Base-by-base conservation (phyloP, 495 filamentous ascomycete genomes). In the Astrothelium macrocarpum region DNA sequence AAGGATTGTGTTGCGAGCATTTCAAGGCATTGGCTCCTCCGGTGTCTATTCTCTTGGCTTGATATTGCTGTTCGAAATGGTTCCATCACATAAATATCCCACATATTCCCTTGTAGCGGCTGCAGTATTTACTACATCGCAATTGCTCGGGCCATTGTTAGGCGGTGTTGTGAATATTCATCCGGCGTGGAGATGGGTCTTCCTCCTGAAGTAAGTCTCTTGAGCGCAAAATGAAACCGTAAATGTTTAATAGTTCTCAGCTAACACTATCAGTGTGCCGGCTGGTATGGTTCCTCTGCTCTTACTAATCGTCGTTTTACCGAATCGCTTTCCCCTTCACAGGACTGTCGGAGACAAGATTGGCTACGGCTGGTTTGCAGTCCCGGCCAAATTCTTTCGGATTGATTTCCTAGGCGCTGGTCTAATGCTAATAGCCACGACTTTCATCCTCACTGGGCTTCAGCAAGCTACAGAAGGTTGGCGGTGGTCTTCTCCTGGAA, bases 111-210 rank as follows among this genome's bases (percentile, higher is more conserved):
- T 16, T 3, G 5, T 28, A 9, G 7, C 29, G 7, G 10, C 23
- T 9, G 2, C 25, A 2, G 5, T 26, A 2, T 28, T 28, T 9
- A 9, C 49, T 28, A 10, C 29, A 25, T 26, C 49, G 2, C 9
- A 10, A 12, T 20, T 53, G 11, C 34, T 76, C 4, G 74, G 73
- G 0, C 74, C 74, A 12, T 39, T 73, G 2, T 16, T 73, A 29
- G 73, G 73, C 3, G 73, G 73, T 31, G n/a, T 68, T 5, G 67
- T 77, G 26, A 65, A 63, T 10, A 31, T 66, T 20, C 61, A 65
- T 3, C 59, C 65, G 1, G 65, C 70, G 25, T 77, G 74, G 74
- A 61, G 70, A 53, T 77, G 74, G 74, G 64, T 74, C 2, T 75
- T 74, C 58, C 71, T 72, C 14, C 46, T 77, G n/a, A 74, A 74